Evolutionary conservation across 306 rosid genomes (phyloP).

Genomic region (Castanopsis chinensis): DNA sequence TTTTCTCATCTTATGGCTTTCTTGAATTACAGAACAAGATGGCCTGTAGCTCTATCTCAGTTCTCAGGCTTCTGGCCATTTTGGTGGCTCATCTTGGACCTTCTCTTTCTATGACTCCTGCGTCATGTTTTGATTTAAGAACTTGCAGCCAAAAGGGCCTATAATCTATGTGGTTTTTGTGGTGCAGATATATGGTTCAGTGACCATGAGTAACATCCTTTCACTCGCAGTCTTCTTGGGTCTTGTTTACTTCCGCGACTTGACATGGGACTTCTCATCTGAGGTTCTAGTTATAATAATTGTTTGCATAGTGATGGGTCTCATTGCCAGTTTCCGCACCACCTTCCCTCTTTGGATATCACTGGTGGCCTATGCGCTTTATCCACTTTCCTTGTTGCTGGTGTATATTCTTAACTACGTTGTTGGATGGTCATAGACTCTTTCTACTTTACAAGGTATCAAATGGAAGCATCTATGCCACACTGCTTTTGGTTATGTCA

Average conservation of each 20-base stretch:
- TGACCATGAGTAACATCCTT: slow-evolving; percentile 83
- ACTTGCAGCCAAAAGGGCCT: neutral
- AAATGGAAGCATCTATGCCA: neutral
- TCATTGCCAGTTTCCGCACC: slow-evolving; percentile 23
- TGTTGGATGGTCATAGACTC: slow-evolving; percentile 28
- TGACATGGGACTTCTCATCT: slow-evolving; percentile 66
- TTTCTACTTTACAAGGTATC: neutral
- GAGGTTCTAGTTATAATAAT: slow-evolving; percentile 33
- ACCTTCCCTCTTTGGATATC: slow-evolving; percentile 34
- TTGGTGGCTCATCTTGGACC: neutral
- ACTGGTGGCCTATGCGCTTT: slow-evolving; percentile 18
- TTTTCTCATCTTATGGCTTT: too few species aligned
- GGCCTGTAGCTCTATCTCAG: too few species aligned
- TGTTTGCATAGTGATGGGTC: slow-evolving; percentile 33
- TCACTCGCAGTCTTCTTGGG: slow-evolving; percentile 91
- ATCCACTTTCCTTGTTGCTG: slow-evolving; percentile 34
- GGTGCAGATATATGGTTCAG: slow-evolving; percentile 89
- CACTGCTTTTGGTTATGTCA: neutral
- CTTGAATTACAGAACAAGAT: too few species aligned
- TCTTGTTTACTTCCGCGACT: slow-evolving; percentile 65
- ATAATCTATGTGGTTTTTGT: neutral
- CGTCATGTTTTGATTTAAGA: neutral
- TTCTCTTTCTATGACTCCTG: neutral
- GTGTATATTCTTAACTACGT: slow-evolving; percentile 28
- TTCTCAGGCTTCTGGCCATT: neutral